Conservation (phyloP, 164 flowering plant species). For the Tetrastigma voinierianum region DNA sequence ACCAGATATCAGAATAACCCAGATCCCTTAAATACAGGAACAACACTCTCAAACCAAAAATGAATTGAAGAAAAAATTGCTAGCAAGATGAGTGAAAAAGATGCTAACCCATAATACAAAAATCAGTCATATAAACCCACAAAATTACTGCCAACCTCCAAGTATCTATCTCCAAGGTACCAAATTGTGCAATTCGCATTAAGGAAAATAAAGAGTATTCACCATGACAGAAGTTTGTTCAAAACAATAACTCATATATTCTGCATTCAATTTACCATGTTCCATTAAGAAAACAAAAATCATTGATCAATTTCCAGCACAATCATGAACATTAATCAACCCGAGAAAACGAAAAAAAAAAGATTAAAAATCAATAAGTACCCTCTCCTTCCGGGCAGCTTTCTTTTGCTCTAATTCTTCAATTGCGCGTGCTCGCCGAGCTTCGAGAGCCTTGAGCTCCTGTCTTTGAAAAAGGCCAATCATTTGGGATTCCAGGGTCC, state of each 20-base stretch:
- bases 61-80: no score
- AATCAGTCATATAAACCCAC: not conserved
- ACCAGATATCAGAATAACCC: no score
- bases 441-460: conserved; percentile 92
- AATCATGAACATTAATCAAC: no score
- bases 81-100: no score
- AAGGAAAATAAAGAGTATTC: not conserved
- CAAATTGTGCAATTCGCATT: not conserved
- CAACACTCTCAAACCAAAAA: no score
- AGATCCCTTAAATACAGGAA: no score
- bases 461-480: conserved; percentile 98
- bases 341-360: not conserved
- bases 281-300: not conserved
- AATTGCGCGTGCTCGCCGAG: conserved; percentile 65
- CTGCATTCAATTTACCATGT: no score
- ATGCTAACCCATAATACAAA: no score
- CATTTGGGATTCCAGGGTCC: conserved; percentile 95
- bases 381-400: conserved; percentile 93
- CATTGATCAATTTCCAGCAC: no score
- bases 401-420: conserved; percentile 89
- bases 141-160: not conserved
- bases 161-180: not conserved
- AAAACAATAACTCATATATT: not conserved
- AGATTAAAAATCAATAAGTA: conserved; percentile 17
- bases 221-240: not conserved